Evolutionary conservation across 345 rosid species (phyloP).

Genomic region (Gossypium ekmanianum): DNA sequence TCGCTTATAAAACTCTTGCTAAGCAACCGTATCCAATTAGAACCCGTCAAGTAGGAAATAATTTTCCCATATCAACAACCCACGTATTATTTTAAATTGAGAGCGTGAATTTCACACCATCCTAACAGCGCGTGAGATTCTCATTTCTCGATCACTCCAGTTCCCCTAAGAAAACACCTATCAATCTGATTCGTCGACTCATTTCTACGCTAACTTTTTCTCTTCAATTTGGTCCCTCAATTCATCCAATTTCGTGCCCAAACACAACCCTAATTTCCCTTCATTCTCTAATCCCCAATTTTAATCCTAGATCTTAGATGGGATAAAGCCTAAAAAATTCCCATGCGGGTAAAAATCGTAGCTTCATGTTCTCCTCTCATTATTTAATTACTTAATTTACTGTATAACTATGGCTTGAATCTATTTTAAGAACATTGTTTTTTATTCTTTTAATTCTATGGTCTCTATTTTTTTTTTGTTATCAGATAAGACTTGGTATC

Average conservation of each 20-base stretch:
- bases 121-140: neutral
- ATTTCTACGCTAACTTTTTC: constrained; percentile 3
- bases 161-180: neutral
- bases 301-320: constrained; percentile 22
- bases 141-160: neutral
- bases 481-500: constrained; percentile 28
- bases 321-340: constrained; percentile 7
- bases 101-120: neutral
- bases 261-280: neutral
- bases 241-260: neutral
- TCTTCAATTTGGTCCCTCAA: neutral
- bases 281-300: neutral
- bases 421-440: constrained; percentile 34
- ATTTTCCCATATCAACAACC: too few relatives aligned
- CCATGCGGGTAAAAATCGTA: constrained; percentile 18
- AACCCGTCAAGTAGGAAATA: too few relatives aligned
- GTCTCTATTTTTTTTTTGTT: constrained; percentile 3
- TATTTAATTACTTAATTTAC: constrained; percentile 20
- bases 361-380: constrained; percentile 18
- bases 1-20: too few relatives aligned
- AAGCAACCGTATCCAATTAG: too few relatives aligned
- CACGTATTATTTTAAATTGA: too few relatives aligned
- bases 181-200: neutral
- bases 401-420: constrained; percentile 26
- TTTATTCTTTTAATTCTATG: constrained; percentile 9